Conservation (phyloP, 2,329 filamentous ascomycete genomes). For the Cercospora zeae-maydis region DNA sequence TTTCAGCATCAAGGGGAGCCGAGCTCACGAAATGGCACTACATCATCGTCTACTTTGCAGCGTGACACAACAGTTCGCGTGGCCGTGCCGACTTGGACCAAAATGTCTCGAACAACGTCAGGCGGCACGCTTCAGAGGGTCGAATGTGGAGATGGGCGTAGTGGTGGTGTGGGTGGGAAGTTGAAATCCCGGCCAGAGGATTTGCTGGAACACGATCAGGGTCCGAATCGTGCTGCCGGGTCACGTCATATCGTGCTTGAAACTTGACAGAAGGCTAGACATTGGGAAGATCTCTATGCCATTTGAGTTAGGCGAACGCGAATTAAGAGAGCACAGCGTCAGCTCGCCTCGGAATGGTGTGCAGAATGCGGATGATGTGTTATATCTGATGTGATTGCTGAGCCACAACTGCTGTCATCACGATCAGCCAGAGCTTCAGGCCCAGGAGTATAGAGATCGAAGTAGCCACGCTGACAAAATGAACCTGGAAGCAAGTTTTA, state of each 20-base stretch:
- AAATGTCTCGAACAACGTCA: neutral
- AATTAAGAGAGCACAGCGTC: neutral
- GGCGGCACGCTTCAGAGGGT: neutral
- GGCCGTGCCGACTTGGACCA: neutral
- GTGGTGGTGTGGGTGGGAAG: neutral
- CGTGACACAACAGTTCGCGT: neutral
- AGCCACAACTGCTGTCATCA: neutral
- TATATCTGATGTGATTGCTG: slow-evolving; percentile 1
- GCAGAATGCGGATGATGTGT: neutral
- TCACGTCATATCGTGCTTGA: neutral
- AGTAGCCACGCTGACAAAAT: neutral
- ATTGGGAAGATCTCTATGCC: neutral
- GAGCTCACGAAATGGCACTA: neutral
- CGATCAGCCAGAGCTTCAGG: neutral
- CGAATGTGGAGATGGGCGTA: neutral
- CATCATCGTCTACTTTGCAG: slow-evolving; percentile 1
- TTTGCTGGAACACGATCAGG: neutral
- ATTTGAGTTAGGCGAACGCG: neutral
- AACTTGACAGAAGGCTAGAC: neutral
- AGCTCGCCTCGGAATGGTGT: neutral
- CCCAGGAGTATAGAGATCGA: neutral
- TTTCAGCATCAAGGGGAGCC: neutral
- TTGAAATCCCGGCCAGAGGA: slow-evolving; percentile 10
- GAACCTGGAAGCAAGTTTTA: neutral
- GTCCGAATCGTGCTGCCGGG: neutral